A percentile compares a stretch with the other conserved stretches of the same genome.
These are phyloP conservation scores for Pyrenula aspistea DNA, from an alignment of 495 filamentous ascomycete species.

Conservation along the genomic window DNA sequence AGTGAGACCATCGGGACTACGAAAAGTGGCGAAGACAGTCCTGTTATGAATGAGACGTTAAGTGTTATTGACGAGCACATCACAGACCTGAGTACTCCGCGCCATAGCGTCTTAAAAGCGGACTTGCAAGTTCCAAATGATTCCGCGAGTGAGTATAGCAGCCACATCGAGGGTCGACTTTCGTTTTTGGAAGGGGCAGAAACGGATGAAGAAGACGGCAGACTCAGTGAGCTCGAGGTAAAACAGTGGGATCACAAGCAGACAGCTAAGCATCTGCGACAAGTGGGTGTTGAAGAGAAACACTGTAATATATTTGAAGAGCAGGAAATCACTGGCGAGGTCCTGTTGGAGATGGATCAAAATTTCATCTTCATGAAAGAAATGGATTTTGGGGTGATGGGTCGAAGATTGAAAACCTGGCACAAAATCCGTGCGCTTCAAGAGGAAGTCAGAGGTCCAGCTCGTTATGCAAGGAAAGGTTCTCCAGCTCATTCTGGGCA, in stretches of 20 bases:
- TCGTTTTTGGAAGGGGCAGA: constrained; percentile 88
- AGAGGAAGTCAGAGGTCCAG: constrained; percentile 54
- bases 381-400: constrained; percentile 86
- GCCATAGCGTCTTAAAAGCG: constrained; percentile 38
- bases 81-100: constrained; percentile 75
- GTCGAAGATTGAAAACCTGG: constrained; percentile 84
- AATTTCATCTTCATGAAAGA: constrained; percentile 87
- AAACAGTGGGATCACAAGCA: constrained; percentile 62
- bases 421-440: constrained; percentile 83
- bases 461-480: constrained; percentile 7
- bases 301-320: constrained; percentile 92
- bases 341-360: constrained; percentile 89
- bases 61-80: constrained; percentile 98
- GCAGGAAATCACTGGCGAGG: constrained; percentile 91
- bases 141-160: constrained; percentile 84
- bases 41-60: constrained; percentile 91
- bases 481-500: constrained; percentile 3
- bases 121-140: constrained; percentile 55
- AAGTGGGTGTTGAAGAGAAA: constrained; percentile 62
- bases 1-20: constrained; percentile 31
- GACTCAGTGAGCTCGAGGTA: constrained; percentile 51
- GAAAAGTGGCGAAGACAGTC: constrained; percentile 46
- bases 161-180: constrained; percentile 57
- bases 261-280: constrained; percentile 77
- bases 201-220: constrained; percentile 55